These are phyloP conservation scores for Amniculicola lignicola DNA, from an alignment of 495 filamentous ascomycete genomes.

Conservation along the genomic window DNA sequence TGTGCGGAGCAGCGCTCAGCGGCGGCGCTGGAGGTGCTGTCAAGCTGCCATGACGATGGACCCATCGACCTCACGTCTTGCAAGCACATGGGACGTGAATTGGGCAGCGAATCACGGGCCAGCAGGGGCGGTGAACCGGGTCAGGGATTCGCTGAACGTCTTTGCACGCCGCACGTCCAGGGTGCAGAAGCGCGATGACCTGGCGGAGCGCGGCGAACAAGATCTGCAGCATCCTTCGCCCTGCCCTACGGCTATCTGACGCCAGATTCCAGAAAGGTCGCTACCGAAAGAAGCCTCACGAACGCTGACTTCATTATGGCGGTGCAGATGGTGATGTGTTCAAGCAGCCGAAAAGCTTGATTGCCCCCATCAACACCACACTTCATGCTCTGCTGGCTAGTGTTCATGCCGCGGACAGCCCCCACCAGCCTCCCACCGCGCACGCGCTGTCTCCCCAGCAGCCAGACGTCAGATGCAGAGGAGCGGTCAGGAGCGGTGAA, in stretches of 20 bases:
- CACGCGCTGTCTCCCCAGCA: neutral
- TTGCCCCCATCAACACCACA: neutral
- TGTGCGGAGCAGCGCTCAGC: constrained; percentile 2
- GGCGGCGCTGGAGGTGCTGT: constrained; percentile 20
- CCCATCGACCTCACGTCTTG: constrained; percentile 9
- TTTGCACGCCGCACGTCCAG: constrained; percentile 12
- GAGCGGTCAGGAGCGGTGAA: constrained; percentile 28
- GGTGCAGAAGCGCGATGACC: constrained; percentile 33
- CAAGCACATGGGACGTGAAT: constrained; percentile 4
- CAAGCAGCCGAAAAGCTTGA: constrained; percentile 35
- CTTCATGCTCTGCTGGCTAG: neutral
- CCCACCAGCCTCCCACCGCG: neutral
- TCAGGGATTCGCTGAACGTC: constrained; percentile 29
- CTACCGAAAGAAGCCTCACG: constrained; percentile 34
- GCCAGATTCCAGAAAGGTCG: constrained; percentile 21
- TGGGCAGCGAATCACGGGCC: constrained; percentile 28
- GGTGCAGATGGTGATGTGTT: constrained; percentile 36
- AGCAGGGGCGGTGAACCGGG: constrained; percentile 27
- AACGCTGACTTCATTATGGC: constrained; percentile 35
- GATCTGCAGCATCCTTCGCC: constrained; percentile 35
- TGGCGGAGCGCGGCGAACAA: constrained; percentile 35
- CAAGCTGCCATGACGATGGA: constrained; percentile 14
- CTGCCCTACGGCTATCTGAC: constrained; percentile 33
- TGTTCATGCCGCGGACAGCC: constrained; percentile 6
- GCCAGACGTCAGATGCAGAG: constrained; percentile 3